Evolutionary conservation across 129 eudicot genomes (phyloP), one percentile per base, ranked within the genome.

Genomic region (Arctium lappa): DNA sequence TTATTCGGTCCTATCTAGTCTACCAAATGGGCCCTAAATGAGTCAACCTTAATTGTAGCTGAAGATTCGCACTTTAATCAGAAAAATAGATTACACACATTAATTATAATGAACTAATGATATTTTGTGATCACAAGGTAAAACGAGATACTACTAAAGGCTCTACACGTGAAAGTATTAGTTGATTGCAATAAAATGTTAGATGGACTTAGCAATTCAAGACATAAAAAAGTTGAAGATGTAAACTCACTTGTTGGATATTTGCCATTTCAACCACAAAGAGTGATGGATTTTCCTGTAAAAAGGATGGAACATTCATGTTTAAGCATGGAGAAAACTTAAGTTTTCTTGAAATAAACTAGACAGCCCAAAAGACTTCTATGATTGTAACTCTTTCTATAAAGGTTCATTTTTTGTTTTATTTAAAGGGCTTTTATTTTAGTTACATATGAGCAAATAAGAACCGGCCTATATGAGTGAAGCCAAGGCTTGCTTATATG

Each of bases 191-290:
- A 22, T 22, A 22, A 22, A 22, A 22, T 22, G 27, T 22, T 22
- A 22, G 27, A 22, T 22, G 27, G 27, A 50, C 29, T 70, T 80
- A 33, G 50, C 53, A 36, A 81, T 72, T 30, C 53, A 81, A 56
- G 63, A 65, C 68, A 76, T 32, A 76, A 44, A 44, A 73, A 69
- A 56, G 27, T 31, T 42, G 40, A 33, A 77, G 69, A 74, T 63
- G 70, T 69, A 62, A 80, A 88, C 97, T 93, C 84, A 93, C 97
- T 77, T 81, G 74, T 74, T 88, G 92, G 73, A 91, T 82, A 86
- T 85, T 81, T 27, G 92, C 97, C 94, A 93, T 81, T 84, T 95
- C 97, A 82, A 95, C 97, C 92, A 91, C 86, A 84, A 84, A 95
- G 12, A 81, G 83, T 6, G 97, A 91, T 6, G 99, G 99, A 81